These are phyloP conservation scores for Rhizopogon vinicolor DNA, from an alignment of 768 basidiomycete genomes.

Conservation along the genomic window DNA sequence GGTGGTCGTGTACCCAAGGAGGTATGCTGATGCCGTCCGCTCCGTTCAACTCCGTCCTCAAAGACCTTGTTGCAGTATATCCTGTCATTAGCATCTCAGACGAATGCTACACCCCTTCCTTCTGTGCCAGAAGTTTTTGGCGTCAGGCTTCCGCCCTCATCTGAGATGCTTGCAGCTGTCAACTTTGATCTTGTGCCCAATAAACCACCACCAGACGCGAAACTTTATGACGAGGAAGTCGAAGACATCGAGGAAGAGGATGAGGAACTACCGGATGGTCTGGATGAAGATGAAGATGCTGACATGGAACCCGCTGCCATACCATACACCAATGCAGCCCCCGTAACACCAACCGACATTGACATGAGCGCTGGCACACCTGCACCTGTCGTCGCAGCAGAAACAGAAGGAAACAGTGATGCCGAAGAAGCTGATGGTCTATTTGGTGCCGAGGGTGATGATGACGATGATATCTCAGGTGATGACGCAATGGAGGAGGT, in stretches of 20 bases:
- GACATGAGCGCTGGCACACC: conserved; percentile 51
- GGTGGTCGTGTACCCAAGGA: conserved; percentile 87
- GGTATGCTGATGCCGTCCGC: conserved; percentile 36
- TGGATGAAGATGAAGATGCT: conserved; percentile 58
- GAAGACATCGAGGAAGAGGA: conserved; percentile 65
- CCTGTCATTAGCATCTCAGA: conserved; percentile 76
- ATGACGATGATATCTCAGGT: conserved; percentile 38
- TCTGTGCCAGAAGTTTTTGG: conserved; percentile 87
- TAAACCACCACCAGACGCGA: conserved; percentile 73
- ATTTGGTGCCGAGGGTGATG: conserved; percentile 71
- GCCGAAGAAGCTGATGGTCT: conserved; percentile 74
- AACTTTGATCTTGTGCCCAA: conserved; percentile 88
- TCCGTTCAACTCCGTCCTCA: conserved; percentile 1
- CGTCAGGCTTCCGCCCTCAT: conserved; percentile 64
- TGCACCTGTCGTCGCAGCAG: conserved; percentile 28
- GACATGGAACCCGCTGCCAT: conserved; percentile 70
- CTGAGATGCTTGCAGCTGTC: conserved; percentile 72
- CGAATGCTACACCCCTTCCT: conserved; percentile 76
- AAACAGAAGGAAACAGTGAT: conserved; percentile 63
- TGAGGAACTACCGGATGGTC: conserved; percentile 31
- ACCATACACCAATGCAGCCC: conserved; percentile 26
- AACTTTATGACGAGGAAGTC: conserved; percentile 74
- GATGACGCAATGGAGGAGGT: conserved; percentile 80
- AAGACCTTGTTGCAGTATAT: conserved; percentile 47
- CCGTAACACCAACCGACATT: conserved; percentile 58